These are phyloP conservation scores for Penicillium sp. DNA, from an alignment of 2,329 filamentous ascomycete genomes.

Conservation along the genomic window DNA sequence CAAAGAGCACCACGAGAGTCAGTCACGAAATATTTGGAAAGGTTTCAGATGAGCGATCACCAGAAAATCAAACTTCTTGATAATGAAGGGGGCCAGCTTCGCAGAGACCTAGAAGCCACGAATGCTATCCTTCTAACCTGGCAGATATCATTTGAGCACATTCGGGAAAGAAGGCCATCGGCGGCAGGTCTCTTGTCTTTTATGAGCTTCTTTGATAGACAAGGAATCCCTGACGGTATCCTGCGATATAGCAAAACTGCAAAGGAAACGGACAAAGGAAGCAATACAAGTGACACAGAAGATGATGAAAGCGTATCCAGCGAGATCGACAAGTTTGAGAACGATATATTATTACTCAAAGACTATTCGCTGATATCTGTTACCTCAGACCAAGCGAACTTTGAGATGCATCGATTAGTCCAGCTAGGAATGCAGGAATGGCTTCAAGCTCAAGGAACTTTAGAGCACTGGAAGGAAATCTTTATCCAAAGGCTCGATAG, in stretches of 20 bases:
- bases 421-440: slow-evolving; percentile 11
- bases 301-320: not conserved
- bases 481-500: slow-evolving; percentile 1
- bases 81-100: slow-evolving; percentile 24
- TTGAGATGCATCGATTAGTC: slow-evolving; percentile 12
- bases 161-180: slow-evolving; percentile 19
- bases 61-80: slow-evolving; percentile 28
- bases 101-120: slow-evolving; percentile 23
- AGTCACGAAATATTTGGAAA: slow-evolving; percentile 15
- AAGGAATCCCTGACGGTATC: slow-evolving; percentile 22
- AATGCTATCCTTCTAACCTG: slow-evolving; percentile 31
- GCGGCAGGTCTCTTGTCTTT: slow-evolving; percentile 30
- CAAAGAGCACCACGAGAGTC: slow-evolving; percentile 1
- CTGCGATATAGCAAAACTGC: not conserved
- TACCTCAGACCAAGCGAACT: not conserved
- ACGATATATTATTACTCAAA: slow-evolving; percentile 1
- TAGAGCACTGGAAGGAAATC: not conserved
- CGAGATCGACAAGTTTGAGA: not conserved
- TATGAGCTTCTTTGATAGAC: slow-evolving; percentile 30
- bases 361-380: slow-evolving; percentile 5
- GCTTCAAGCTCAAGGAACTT: not conserved
- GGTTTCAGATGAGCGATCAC: slow-evolving; percentile 35
- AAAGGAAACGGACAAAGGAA: not conserved
- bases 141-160: slow-evolving; percentile 36
- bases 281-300: not conserved